Percentiles rank a stretch among this genome's conserved stretches.
These are phyloP conservation scores for Cryphonectria nitschkei DNA, from an alignment of 2,329 filamentous ascomycete species.

Conservation along the genomic window DNA sequence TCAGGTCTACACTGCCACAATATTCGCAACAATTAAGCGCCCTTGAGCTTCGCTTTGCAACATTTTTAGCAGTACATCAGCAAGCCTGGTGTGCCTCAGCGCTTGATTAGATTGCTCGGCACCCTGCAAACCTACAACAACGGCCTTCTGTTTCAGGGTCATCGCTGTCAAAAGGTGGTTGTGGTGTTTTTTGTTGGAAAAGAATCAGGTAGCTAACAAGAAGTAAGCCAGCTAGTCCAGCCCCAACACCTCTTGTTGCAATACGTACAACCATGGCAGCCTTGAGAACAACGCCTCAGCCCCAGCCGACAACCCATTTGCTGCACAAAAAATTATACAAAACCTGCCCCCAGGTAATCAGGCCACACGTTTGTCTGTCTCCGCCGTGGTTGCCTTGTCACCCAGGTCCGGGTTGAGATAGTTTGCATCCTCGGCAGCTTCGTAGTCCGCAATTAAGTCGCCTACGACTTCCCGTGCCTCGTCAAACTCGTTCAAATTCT, in stretches of 20 bases:
- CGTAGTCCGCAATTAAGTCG: conserved; percentile 91
- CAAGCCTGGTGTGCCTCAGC: no score
- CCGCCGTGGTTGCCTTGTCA: conserved; percentile 55
- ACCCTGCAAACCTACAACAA: no score
- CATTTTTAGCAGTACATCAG: no score
- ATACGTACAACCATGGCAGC: background rate
- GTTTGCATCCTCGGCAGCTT: conserved; percentile 87
- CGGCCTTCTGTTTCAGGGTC: no score
- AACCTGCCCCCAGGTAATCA: conserved; percentile 32
- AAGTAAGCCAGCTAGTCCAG: conserved; percentile 2
- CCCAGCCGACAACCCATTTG: background rate
- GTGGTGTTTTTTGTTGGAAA: no score
- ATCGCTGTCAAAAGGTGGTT: no score
- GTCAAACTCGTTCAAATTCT: conserved; percentile 93
- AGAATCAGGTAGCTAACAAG: no score
- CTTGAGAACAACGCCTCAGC: conserved; percentile 21
- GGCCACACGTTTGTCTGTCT: conserved; percentile 55
- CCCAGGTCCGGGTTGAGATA: conserved; percentile 79
- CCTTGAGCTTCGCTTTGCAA: no score
- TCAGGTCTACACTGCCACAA: no score
- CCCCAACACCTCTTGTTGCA: conserved; percentile 11
- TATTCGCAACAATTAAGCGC: no score
- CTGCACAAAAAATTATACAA: background rate
- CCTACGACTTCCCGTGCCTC: conserved; percentile 89
- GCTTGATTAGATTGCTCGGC: no score